Percentiles rank a stretch among this genome's conserved stretches.
Evolutionary conservation across 805 yeast genomes (phyloP).

Genomic region (Suhomyces emberorum): DNA sequence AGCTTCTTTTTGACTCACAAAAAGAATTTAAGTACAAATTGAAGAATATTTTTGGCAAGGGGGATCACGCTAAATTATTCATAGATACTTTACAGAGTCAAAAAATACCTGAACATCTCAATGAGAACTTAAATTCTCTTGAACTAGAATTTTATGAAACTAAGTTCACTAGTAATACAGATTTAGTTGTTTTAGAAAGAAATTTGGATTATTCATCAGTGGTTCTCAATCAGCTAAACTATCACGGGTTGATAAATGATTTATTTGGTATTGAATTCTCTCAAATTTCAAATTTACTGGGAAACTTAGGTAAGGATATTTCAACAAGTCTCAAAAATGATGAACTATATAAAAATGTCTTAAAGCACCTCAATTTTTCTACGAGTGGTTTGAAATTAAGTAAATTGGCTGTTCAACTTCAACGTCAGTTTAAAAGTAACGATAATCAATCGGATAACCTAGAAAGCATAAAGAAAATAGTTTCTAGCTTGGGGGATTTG

Average conservation of each 20-base stretch:
- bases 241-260: slow-evolving; percentile 80
- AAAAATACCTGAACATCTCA: slow-evolving; percentile 34
- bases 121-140: slow-evolving; percentile 30
- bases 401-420: slow-evolving; percentile 64
- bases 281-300: slow-evolving; percentile 1
- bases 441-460: slow-evolving; percentile 34
- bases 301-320: slow-evolving; percentile 53
- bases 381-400: slow-evolving; percentile 74
- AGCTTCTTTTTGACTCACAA: slow-evolving; percentile 37
- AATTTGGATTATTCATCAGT: slow-evolving; percentile 71
- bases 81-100: slow-evolving; percentile 37
- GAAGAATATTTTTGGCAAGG: slow-evolving; percentile 58
- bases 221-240: slow-evolving; percentile 71
- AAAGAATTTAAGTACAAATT: slow-evolving; percentile 33
- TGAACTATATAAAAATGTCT: slow-evolving; percentile 39
- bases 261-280: slow-evolving; percentile 46
- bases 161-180: slow-evolving; percentile 50
- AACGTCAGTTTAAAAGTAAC: slow-evolving; percentile 59
- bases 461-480: slow-evolving; percentile 58
- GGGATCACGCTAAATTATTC: slow-evolving; percentile 51
- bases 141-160: slow-evolving; percentile 36
- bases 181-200: slow-evolving; percentile 76
- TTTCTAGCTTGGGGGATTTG: slow-evolving; percentile 62
- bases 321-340: slow-evolving; percentile 52
- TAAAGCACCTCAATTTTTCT: slow-evolving; percentile 72